Base-by-base conservation (phyloP, 2,329 filamentous ascomycete species). In the Sarocladiaceae sp. region DNA sequence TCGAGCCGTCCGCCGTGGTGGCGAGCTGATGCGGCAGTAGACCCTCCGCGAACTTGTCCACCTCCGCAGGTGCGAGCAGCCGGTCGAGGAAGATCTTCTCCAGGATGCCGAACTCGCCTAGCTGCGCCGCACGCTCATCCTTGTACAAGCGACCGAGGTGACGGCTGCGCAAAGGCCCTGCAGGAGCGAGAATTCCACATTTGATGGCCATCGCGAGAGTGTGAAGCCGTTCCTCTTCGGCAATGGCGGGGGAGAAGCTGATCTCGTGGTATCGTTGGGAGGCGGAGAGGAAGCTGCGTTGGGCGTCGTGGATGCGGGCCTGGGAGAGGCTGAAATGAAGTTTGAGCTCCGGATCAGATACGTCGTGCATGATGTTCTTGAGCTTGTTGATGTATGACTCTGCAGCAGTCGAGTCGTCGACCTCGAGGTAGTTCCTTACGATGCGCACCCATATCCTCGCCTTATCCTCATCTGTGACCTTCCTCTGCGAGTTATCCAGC, bases 1-100 rank as follows among this genome's bases (percentile, higher is more conserved):
- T 98, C 15, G 85, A 88, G 2, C 93, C 93, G 62, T 98, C 93
- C 0, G 87, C 77, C 0, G 88, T 96, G 50, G 80, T 83, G 19
- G 93, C 93, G 2, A 96, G 80, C 66, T 98, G 93, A 65, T 98
- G 93, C 18, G 87, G 84, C 45, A 81, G 76, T 40, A 98, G 73
- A 43, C 82, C 83, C 54, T 85, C 73, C 0, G 90, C 85, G 58
- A 98, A 98, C 45, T 86, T 82, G 29, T 82, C 80, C 33, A 96
- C 88, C 66, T 98, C 93, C n/a, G 73, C 76, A 0, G 84, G 80
- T 1, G 80, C 78, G 40, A 98, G 73, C 3, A 98, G 72, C 5
- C 90, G 80, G 63, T 97, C 88, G 40, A 97, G 74, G 63, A 95
- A 95, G 80, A 98, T 97, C 72, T 97, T 97, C 70, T 97, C 93